These are phyloP conservation scores for Geotrichum citri-aurantii DNA, from an alignment of 1,139 yeast genomes.

Conservation along the genomic window DNA sequence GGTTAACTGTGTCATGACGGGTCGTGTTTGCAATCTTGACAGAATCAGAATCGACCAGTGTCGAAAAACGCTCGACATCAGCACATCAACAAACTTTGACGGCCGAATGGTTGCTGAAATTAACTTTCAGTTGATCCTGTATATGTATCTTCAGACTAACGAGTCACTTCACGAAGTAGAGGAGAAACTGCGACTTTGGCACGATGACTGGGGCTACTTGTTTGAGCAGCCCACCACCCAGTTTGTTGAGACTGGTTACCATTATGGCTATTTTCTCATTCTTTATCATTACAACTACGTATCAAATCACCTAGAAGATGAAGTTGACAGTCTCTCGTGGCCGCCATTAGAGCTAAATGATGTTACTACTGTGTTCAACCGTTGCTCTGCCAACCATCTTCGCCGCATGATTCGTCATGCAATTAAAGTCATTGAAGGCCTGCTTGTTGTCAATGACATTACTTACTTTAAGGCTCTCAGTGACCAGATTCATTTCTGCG, in stretches of 20 bases:
- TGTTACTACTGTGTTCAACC: slow-evolving; percentile 15
- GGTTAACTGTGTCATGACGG: slow-evolving; percentile 62
- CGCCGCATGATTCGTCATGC: slow-evolving; percentile 36
- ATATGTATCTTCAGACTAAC: slow-evolving; percentile 51
- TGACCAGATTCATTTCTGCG: slow-evolving; percentile 60
- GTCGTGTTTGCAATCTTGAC: slow-evolving; percentile 70
- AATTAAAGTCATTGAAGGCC: slow-evolving; percentile 41
- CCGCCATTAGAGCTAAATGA: slow-evolving; percentile 9
- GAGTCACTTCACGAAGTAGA: slow-evolving; percentile 33
- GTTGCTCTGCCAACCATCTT: slow-evolving; percentile 19
- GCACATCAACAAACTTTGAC: slow-evolving; percentile 71
- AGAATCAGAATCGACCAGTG: slow-evolving; percentile 59
- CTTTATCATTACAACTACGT: slow-evolving; percentile 36
- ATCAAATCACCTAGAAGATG: background rate
- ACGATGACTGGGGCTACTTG: slow-evolving; percentile 64
- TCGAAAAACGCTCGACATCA: slow-evolving; percentile 53
- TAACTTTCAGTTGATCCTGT: slow-evolving; percentile 55
- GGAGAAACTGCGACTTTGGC: slow-evolving; percentile 50
- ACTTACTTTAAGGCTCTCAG: slow-evolving; percentile 63
- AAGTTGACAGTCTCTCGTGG: background rate
- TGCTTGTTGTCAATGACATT: slow-evolving; percentile 47
- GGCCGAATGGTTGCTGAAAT: slow-evolving; percentile 81
- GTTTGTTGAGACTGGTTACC: slow-evolving; percentile 68
- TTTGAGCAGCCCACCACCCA: slow-evolving; percentile 71
- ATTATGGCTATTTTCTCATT: slow-evolving; percentile 56